A percentile compares a stretch with the other conserved stretches of the same genome.
phyloP scores from a whole-genome alignment of 805 yeast genomes.

The Lipomyces spencermartinsiae region DNA sequence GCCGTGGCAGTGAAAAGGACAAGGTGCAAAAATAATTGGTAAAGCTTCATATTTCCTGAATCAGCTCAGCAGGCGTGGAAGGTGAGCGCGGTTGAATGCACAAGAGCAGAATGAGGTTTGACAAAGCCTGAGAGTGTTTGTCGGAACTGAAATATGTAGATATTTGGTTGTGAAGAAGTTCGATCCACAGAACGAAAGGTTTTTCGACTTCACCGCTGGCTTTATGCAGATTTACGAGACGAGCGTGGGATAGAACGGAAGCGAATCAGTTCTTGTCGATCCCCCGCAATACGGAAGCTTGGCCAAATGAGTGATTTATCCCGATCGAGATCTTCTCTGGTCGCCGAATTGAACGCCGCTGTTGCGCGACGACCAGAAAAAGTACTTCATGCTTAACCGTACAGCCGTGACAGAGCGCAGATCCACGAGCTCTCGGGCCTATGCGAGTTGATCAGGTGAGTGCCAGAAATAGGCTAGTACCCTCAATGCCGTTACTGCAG shows the following conservation, averaged over 20 bases:
- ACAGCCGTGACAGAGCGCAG: background rate
- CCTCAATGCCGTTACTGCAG: conserved; percentile 1
- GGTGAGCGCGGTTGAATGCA: too few relatives aligned
- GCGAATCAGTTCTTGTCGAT: background rate
- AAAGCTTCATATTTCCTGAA: background rate
- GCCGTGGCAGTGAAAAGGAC: background rate
- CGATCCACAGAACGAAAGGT: too few relatives aligned
- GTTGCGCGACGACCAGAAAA: background rate
- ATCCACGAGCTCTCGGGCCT: conserved; percentile 5
- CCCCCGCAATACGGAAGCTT: conserved; percentile 2
- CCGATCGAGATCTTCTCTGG: background rate
- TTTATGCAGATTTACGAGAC: background rate
- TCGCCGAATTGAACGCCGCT: conserved; percentile 2
- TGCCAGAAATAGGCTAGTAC: background rate
- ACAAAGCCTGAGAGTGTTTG: too few relatives aligned
- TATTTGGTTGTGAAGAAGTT: too few relatives aligned
- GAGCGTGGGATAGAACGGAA: background rate
- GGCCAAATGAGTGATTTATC: background rate
- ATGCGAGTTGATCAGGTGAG: background rate
- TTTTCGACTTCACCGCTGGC: background rate
- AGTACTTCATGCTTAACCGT: too few relatives aligned
- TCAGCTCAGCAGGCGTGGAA: too few relatives aligned
- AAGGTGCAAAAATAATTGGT: background rate
- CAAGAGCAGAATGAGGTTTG: too few relatives aligned
- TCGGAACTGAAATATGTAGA: background rate